Evolutionary conservation across 2,329 filamentous ascomycete species (phyloP).

Genomic region (Penicillium vulpinum): DNA sequence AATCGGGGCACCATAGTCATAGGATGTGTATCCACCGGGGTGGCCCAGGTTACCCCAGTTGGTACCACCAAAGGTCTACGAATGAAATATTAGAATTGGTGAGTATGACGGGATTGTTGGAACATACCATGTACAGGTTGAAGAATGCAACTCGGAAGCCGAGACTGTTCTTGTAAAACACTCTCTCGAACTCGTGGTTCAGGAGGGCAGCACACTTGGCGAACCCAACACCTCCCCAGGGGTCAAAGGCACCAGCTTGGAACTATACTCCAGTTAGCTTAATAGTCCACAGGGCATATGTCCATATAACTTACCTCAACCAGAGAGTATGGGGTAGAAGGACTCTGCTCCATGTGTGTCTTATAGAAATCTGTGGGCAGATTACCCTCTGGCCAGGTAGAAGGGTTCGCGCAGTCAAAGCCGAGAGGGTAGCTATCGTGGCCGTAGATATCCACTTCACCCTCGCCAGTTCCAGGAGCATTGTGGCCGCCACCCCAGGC

Average conservation of each 20-base stretch:
- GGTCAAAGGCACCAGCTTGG: slow-evolving; percentile 71
- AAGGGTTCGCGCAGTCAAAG: slow-evolving; percentile 55
- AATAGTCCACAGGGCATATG: not conserved
- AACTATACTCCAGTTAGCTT: slow-evolving; percentile 48
- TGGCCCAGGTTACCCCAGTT: slow-evolving; percentile 82
- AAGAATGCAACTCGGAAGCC: slow-evolving; percentile 67
- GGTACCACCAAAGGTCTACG: slow-evolving; percentile 68
- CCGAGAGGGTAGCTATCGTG: slow-evolving; percentile 63
- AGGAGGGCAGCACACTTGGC: slow-evolving; percentile 65
- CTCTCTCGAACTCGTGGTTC: slow-evolving; percentile 71
- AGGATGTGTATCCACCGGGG: slow-evolving; percentile 63
- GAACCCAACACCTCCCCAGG: slow-evolving; percentile 72
- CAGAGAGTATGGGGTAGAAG: slow-evolving; percentile 65
- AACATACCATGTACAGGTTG: slow-evolving; percentile 70
- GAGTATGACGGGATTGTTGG: accelerated
- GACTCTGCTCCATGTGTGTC: slow-evolving; percentile 61
- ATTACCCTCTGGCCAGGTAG: slow-evolving; percentile 58
- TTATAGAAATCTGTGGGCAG: slow-evolving; percentile 59
- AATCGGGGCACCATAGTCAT: slow-evolving; percentile 65
- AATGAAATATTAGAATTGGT: not conserved
- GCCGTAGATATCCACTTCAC: slow-evolving; percentile 64
- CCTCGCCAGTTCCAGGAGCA: slow-evolving; percentile 60
- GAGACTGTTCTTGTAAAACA: slow-evolving; percentile 77
- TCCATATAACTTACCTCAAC: slow-evolving; percentile 49
- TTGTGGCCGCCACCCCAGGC: slow-evolving; percentile 62